Evolutionary conservation across 2,329 filamentous ascomycete species (phyloP).

Genomic region (Fusarium sp.): DNA sequence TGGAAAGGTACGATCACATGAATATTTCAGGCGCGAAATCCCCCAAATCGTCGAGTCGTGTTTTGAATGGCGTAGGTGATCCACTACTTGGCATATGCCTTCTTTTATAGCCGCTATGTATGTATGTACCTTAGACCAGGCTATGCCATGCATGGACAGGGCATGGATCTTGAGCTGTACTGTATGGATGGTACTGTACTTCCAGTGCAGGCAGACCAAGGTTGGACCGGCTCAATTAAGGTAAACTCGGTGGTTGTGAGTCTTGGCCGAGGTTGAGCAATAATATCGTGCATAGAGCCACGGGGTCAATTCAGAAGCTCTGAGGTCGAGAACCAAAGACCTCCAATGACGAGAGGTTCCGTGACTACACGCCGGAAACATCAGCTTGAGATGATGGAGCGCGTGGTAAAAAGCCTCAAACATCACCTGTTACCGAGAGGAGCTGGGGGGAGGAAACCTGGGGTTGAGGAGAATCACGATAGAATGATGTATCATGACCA

Average conservation of each 20-base stretch:
- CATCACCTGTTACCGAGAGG: slow-evolving; percentile 11
- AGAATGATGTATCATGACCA: slow-evolving; percentile 19
- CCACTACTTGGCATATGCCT: slow-evolving; percentile 17
- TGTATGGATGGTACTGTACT: slow-evolving; percentile 14
- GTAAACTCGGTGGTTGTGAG: not conserved
- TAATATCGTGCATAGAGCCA: slow-evolving; percentile 30
- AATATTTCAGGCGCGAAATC: slow-evolving; percentile 5
- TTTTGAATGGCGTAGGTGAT: slow-evolving; percentile 29
- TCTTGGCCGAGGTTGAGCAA: slow-evolving; percentile 29
- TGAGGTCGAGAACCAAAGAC: slow-evolving; percentile 15
- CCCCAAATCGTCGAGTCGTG: slow-evolving; percentile 10
- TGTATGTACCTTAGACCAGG: not conserved
- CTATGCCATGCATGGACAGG: slow-evolving; percentile 20
- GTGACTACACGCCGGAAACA: slow-evolving; percentile 10
- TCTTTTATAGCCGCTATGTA: slow-evolving; percentile 23
- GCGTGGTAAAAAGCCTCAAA: slow-evolving; percentile 9
- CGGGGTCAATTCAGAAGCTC: slow-evolving; percentile 23
- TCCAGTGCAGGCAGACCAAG: not conserved
- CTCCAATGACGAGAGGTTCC: slow-evolving; percentile 2
- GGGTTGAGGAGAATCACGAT: slow-evolving; percentile 20
- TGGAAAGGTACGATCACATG: slow-evolving; percentile 29
- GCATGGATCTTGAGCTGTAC: slow-evolving; percentile 15
- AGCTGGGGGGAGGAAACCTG: slow-evolving; percentile 15
- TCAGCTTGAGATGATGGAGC: slow-evolving; percentile 3
- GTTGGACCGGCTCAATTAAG: not conserved